These are phyloP conservation scores for Madurella fahalii DNA, from an alignment of 2,329 filamentous ascomycete species.

Conservation along the genomic window DNA sequence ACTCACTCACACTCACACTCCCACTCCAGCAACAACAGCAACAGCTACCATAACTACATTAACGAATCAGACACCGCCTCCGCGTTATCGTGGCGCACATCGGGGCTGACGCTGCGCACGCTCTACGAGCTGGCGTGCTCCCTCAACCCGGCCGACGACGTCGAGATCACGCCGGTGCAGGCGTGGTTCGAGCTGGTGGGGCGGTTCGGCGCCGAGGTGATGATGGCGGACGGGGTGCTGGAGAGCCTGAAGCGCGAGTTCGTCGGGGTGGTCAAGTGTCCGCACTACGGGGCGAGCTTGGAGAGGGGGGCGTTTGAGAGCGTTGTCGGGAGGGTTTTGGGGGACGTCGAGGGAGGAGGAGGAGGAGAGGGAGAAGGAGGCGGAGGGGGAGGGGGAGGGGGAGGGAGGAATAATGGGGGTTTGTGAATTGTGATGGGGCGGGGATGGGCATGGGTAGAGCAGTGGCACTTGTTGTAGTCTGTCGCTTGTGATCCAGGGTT, in stretches of 20 bases:
- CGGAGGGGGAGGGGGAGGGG: too few species aligned
- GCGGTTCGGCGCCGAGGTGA: constrained; percentile 36
- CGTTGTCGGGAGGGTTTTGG: constrained; percentile 40
- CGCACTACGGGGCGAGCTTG: constrained; percentile 46
- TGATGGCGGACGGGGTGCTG: constrained; percentile 36
- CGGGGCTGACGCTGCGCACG: constrained; percentile 39
- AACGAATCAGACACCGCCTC: constrained; percentile 16
- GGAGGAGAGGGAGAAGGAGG: too few species aligned
- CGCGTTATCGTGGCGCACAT: constrained; percentile 35
- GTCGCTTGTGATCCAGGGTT: too few species aligned
- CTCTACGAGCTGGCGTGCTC: constrained; percentile 44
- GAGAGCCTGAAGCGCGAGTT: constrained; percentile 40
- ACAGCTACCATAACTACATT: background rate
- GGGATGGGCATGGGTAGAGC: background rate
- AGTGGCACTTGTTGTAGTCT: too few species aligned
- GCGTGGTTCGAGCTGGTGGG: constrained; percentile 51
- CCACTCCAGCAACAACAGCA: background rate
- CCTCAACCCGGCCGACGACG: constrained; percentile 39
- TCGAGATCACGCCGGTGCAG: constrained; percentile 49
- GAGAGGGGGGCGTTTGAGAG: constrained; percentile 45
- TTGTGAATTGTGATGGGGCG: background rate
- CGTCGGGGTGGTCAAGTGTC: constrained; percentile 41
- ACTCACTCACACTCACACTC: too few species aligned
- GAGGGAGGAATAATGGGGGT: too few species aligned
- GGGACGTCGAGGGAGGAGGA: background rate